These are phyloP conservation scores for Phyllosticta citriasiana DNA, from an alignment of 2,329 filamentous ascomycete genomes.

Conservation along the genomic window DNA sequence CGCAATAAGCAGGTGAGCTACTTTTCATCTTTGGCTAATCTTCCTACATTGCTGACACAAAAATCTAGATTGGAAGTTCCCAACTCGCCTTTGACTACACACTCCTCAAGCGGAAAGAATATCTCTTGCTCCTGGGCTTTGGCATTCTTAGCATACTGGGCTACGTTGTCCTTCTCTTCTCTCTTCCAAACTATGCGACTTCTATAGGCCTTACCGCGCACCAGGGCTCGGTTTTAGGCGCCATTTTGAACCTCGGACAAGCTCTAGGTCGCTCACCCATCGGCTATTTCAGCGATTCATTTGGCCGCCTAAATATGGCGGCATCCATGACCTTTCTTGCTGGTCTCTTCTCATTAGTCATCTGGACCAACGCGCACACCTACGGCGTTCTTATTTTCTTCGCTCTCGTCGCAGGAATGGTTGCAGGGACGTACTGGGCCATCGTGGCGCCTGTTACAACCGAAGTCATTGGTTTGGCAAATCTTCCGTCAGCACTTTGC, in stretches of 20 bases:
- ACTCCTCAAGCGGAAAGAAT: conserved; percentile 54
- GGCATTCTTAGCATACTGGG: conserved; percentile 63
- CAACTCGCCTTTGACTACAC: conserved; percentile 56
- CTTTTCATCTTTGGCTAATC: not conserved
- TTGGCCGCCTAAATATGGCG: conserved; percentile 66
- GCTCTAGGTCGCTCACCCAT: conserved; percentile 61
- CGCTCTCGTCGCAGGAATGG: conserved; percentile 52
- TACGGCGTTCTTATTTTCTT: conserved; percentile 64
- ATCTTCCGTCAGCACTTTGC: conserved; percentile 59
- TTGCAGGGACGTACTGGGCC: conserved; percentile 60
- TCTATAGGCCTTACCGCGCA: conserved; percentile 55
- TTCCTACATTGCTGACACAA: not conserved
- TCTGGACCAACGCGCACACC: conserved; percentile 63
- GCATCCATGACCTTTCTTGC: conserved; percentile 53
- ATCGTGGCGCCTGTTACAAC: conserved; percentile 58
- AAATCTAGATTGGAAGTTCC: not conserved
- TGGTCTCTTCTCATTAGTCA: conserved; percentile 54
- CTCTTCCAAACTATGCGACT: conserved; percentile 61
- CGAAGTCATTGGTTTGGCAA: conserved; percentile 61
- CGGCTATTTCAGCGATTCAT: conserved; percentile 59
- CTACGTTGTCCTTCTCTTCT: conserved; percentile 70
- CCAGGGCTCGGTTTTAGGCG: conserved; percentile 62
- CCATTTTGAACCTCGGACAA: conserved; percentile 58
- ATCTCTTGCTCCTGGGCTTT: conserved; percentile 55
- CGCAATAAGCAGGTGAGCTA: conserved; percentile 49